Percentiles rank a stretch among this genome's conserved stretches.
Conservation (phyloP, 768 basidiomycete species). For the Kwoniella heveanensis region DNA sequence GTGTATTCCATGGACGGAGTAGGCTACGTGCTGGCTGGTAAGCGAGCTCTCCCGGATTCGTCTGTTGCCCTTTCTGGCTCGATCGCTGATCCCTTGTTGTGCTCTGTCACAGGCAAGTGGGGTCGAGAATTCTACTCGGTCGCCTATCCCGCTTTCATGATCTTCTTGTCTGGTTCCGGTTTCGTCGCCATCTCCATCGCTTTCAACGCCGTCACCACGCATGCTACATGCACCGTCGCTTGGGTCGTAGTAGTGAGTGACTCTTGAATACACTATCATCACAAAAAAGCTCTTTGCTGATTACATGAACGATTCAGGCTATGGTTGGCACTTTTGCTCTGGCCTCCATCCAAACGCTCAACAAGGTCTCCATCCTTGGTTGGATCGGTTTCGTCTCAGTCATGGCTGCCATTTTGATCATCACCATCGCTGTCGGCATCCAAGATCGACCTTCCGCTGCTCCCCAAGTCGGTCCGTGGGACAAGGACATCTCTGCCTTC, state of each 20-base stretch:
- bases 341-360: conserved; percentile 34
- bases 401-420: conserved; percentile 16
- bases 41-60: too few relatives aligned
- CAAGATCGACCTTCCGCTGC: conserved; percentile 37
- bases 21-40: conserved; percentile 32
- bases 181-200: conserved; percentile 43
- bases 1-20: conserved; percentile 41
- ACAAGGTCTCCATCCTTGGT: conserved; percentile 26
- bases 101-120: conserved; percentile 1
- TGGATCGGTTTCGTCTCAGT: conserved; percentile 25
- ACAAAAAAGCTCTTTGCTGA: neutral
- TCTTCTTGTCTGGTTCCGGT: conserved; percentile 35
- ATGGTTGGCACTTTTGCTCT: conserved; percentile 29
- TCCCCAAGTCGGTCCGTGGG: conserved; percentile 35
- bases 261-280: neutral
- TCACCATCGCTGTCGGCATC: conserved; percentile 31
- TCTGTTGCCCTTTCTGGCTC: too few relatives aligned
- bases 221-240: conserved; percentile 45
- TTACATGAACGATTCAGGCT: neutral
- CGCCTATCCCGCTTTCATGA: conserved; percentile 44
- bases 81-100: neutral
- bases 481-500: conserved; percentile 27
- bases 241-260: conserved; percentile 32
- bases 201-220: conserved; percentile 41
- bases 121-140: conserved; percentile 42